Evolutionary conservation across 352 stramenopile species (phyloP).

Genomic region (Pythium scleroteichum): DNA sequence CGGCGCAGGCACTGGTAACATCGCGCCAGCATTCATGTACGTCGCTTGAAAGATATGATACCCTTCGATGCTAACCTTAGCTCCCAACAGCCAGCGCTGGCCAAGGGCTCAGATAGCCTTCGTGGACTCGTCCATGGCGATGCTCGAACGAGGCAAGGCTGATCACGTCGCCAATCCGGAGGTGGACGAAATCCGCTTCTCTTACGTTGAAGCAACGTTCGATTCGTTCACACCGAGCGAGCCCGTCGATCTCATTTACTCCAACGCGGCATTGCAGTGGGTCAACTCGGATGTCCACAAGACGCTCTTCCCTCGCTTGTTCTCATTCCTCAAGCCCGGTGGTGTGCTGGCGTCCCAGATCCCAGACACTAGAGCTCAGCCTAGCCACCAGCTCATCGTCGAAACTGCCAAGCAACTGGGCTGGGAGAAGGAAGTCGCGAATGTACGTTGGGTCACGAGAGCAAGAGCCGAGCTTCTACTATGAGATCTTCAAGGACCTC

Average conservation of each 20-base stretch:
- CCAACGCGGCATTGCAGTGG: constrained; percentile 75
- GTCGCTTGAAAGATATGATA: constrained; percentile 3
- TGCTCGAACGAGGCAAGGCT: constrained; percentile 46
- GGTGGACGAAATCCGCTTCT: constrained; percentile 29
- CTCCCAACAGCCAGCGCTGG: constrained; percentile 45
- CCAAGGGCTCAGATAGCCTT: constrained; percentile 50
- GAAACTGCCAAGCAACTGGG: constrained; percentile 48
- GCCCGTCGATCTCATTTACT: constrained; percentile 69
- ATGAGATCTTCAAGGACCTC: constrained; percentile 52
- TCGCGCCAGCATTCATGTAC: constrained; percentile 65
- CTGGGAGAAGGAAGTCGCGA: constrained; percentile 35
- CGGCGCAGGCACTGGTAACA: constrained; percentile 69
- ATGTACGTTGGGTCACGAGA: constrained; percentile 76
- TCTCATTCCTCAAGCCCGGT: constrained; percentile 64
- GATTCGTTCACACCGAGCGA: constrained; percentile 42
- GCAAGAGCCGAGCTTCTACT: constrained; percentile 64
- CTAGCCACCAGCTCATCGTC: constrained; percentile 63
- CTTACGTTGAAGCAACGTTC: constrained; percentile 59
- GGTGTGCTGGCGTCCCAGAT: constrained; percentile 74
- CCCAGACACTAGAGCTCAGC: constrained; percentile 57
- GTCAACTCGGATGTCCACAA: constrained; percentile 50
- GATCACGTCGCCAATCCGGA: constrained; percentile 41
- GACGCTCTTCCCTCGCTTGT: constrained; percentile 47
- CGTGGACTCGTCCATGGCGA: constrained; percentile 61
- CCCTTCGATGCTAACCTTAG: constrained; percentile 1